Conservation (phyloP, 768 basidiomycete species). For the Daedaleopsis nitida region DNA sequence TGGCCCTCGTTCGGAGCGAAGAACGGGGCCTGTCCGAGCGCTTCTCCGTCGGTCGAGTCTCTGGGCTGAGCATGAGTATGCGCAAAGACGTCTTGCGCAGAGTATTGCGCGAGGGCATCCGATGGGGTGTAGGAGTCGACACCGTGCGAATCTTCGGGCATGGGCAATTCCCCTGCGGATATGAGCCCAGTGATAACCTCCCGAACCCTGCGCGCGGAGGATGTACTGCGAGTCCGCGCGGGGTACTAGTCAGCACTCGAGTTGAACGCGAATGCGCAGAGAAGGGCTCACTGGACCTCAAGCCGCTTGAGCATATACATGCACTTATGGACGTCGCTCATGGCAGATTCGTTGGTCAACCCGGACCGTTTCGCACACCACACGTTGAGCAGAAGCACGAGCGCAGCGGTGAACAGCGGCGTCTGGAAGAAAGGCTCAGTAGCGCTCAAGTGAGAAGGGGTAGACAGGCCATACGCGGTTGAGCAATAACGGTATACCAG, state of each 20-base stretch:
- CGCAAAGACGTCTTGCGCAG: background rate
- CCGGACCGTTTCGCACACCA: conserved; percentile 45
- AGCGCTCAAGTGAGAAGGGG: background rate
- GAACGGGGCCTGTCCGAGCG: no score
- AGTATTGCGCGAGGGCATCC: background rate
- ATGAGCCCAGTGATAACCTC: background rate
- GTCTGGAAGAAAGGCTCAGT: conserved; percentile 12
- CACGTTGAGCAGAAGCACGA: conserved; percentile 51
- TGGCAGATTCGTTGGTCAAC: conserved; percentile 36
- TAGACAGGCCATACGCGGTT: conserved; percentile 5
- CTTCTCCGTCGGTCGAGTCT: no score
- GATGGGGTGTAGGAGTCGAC: background rate
- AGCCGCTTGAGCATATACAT: conserved; percentile 28
- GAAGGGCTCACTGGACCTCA: conserved; percentile 17
- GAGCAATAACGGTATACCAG: background rate
- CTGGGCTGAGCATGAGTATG: no score
- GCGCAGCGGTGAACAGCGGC: conserved; percentile 42
- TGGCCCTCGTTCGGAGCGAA: no score
- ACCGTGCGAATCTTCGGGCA: background rate
- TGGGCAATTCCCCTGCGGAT: background rate
- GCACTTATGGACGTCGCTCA: conserved; percentile 45
- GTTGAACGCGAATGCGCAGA: background rate
- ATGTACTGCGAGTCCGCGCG: background rate
- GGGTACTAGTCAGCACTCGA: background rate
- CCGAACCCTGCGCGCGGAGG: conserved; percentile 1